Evolutionary conservation across 1,284 basidiomycete species (phyloP), one percentile per base, ranked within the genome.

Genomic region (Puccinia horiana): DNA sequence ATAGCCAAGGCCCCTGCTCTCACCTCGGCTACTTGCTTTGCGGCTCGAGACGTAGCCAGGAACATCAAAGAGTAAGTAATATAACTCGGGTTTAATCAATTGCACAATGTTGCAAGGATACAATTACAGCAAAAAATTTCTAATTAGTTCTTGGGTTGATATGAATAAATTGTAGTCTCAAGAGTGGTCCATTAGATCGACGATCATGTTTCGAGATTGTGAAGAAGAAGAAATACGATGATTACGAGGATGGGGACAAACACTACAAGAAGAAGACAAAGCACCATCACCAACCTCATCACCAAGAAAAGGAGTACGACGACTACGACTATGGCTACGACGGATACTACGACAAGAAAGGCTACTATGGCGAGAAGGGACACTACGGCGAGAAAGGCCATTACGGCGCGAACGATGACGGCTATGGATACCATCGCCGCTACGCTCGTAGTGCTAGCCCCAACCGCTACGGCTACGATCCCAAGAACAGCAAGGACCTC

Each of bases 351-450:
- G 29, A 74, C 4, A 74, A 74, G 72, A n/a, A 54, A 16, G 72
- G 72, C 32, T 74, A 74, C 37, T 74, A 74, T 26, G 72, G 72
- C 5, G 72, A 74, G n/a, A 74, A 56, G 20, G 72, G 72, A 40
- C 52, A 74, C 32, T 73, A 54, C 12, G 70, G 70, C 16, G 70
- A 73, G 29, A 5, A 73, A 26, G 47, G 47, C 32, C 47, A 73
- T 29, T 23, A 6, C 72, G 52, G 18, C 49, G 2, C 32, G 4
- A n/a, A 12, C 26, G 69, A n/a, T 3, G 14, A 47, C 44, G 44
- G 44, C 37, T n/a, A n/a, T n/a, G 61, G 26, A 11, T 63, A 67
- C 20, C 9, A 67, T 23, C 63, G 35, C 37, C 63, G 35, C 26
- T 32, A 63, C n/a, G 61, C 61, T 20, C 63, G 63, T 11, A 35